Evolutionary conservation across 345 rosid genomes (phyloP).

Genomic region (Acer campestre): DNA sequence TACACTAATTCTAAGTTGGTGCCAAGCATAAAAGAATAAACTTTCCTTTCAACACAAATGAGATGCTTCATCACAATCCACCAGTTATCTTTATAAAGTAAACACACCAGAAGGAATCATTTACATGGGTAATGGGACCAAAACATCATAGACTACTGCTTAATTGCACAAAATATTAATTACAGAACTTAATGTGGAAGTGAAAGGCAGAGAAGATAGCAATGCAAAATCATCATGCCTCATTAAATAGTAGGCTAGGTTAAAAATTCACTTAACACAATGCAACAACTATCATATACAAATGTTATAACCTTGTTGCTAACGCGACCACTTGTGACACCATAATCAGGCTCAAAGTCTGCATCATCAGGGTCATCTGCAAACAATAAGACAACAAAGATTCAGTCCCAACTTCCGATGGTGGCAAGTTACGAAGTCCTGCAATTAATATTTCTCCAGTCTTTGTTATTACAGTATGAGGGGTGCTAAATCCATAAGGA

Average conservation of each 20-base stretch:
- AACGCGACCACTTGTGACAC: slow-evolving; percentile 38
- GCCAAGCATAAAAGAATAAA: not conserved
- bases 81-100: not conserved
- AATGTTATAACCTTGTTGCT: slow-evolving; percentile 58
- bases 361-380: slow-evolving; percentile 99
- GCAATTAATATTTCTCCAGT: not conserved
- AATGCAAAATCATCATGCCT: not conserved
- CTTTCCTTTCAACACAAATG: not conserved
- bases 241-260: not conserved
- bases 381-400: slow-evolving; percentile 33
- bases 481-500: not conserved
- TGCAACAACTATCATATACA: slow-evolving; percentile 1
- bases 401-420: slow-evolving; percentile 17
- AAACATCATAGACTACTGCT: not conserved
- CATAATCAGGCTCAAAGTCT: slow-evolving; percentile 89
- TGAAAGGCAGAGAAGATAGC: not conserved
- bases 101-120: not conserved
- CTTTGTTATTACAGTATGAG: not conserved
- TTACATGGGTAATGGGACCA: not conserved
- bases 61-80: not conserved
- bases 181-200: not conserved
- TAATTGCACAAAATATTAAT: not conserved
- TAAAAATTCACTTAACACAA: not conserved
- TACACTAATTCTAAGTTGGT: not conserved
- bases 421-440: not conserved